Base-by-base conservation (phyloP, 2,329 filamentous ascomycete genomes). In the Colletotrichum sp. region DNA sequence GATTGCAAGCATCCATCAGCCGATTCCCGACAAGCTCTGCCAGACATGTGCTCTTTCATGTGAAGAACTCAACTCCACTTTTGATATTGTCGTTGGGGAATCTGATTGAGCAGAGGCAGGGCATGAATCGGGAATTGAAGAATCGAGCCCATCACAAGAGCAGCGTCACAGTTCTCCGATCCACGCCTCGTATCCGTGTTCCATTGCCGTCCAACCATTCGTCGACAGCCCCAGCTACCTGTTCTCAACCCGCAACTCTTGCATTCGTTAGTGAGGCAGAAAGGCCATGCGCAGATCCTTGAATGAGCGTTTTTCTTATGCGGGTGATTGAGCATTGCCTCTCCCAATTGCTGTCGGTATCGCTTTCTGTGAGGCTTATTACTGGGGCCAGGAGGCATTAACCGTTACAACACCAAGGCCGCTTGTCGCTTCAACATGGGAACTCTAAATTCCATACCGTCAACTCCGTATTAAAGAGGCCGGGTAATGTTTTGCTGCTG, bases 1-100 rank as follows among this genome's bases (percentile, higher is more conserved):
- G 74, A 69, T 69, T 69, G 74, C 44, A 39, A 27, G 36, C 65
- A 30, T 65, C 70, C 70, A 65, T 76, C 70, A 73, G 64, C 49
- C 70, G 65, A 76, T 73, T 63, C 67, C 72, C 69, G 73, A 76
- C 63, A 64, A 22, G 73, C 63, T 63, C 25, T 69, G 59, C n/a
- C 49, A 32, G 70, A 59, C 65, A 61, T 73, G 64, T 76, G 44
- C 59, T 52, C 59, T 36, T 69, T 36, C 74, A 76, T 76, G 74
- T 76, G 74, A 76, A 73, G 70, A 64, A 34, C 34, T 52, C 32
- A 34, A 65, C 74, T 73, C 74, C 74, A 73, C 74, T 76, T 76
- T 76, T 76, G 70, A 30, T 22, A 27, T 52, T 65, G 71, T 74
- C 66, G 64, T 74, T 74, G 70, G 36, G 74, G 22, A 16, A 34